A percentile compares a stretch with the other conserved stretches of the same genome.
These are phyloP conservation scores for Exserohilum rostratum DNA, from an alignment of 2,329 filamentous ascomycete genomes.

Conservation along the genomic window DNA sequence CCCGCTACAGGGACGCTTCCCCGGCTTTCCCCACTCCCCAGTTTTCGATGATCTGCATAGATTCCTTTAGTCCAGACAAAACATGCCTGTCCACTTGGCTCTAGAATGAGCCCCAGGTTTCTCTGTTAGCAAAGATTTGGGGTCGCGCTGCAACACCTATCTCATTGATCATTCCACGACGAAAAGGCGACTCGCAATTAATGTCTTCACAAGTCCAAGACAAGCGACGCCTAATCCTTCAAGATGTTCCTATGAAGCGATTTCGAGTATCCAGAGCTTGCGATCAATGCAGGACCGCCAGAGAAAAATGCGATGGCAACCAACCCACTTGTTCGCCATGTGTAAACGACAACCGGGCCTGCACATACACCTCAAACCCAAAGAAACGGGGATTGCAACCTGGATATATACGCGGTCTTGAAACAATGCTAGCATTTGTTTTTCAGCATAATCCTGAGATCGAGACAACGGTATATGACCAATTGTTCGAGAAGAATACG, in stretches of 20 bases:
- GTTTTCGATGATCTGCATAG: slow-evolving; percentile 5
- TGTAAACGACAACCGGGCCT: slow-evolving; percentile 64
- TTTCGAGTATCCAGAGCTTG: slow-evolving; percentile 71
- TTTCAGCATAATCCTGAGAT: slow-evolving; percentile 59
- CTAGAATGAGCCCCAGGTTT: neutral
- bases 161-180: neutral
- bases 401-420: slow-evolving; percentile 53
- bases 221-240: slow-evolving; percentile 25
- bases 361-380: slow-evolving; percentile 73
- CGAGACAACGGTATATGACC: slow-evolving; percentile 62
- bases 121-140: neutral
- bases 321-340: slow-evolving; percentile 72
- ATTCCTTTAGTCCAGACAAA: slow-evolving; percentile 1
- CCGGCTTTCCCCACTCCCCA: slow-evolving; percentile 13
- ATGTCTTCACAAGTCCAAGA: slow-evolving; percentile 28
- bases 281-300: slow-evolving; percentile 68
- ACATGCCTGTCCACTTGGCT: neutral
- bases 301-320: slow-evolving; percentile 74
- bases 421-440: slow-evolving; percentile 63
- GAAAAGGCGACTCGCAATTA: slow-evolving; percentile 1
- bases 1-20: slow-evolving; percentile 9
- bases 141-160: neutral
- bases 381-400: slow-evolving; percentile 80
- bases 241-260: slow-evolving; percentile 51
- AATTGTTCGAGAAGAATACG: slow-evolving; percentile 58